Conservation (phyloP, 2,329 filamentous ascomycete genomes). For the Fusarium verrucosum region DNA sequence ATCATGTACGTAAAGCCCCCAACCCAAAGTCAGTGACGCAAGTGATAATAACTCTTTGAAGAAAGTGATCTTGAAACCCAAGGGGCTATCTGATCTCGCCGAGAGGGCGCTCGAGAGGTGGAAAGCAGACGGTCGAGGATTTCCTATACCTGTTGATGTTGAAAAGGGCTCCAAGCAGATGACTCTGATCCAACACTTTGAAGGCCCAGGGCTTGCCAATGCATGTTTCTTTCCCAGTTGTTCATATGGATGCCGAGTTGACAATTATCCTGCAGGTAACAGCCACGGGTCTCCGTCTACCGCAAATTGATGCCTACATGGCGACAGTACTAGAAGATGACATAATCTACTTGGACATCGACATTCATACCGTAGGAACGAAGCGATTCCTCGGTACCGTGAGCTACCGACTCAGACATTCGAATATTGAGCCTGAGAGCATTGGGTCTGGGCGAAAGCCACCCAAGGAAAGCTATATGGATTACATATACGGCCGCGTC, state of each 20-base stretch:
- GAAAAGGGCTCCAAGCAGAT: not conserved
- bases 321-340: not conserved
- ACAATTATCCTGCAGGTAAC: conserved; percentile 35
- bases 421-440: too few relatives aligned
- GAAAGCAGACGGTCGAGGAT: not conserved
- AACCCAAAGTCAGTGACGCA: not conserved
- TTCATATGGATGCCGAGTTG: not conserved
- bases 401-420: not conserved
- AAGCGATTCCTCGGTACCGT: conserved; percentile 32
- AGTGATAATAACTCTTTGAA: not conserved
- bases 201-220: conserved; percentile 27
- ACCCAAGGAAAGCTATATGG: not conserved
- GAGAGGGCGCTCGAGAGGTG: not conserved
- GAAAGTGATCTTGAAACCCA: not conserved
- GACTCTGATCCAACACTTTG: not conserved
- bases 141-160: not conserved
- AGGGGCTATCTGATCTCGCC: conserved; percentile 2
- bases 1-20: conserved; percentile 9
- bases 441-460: too few relatives aligned
- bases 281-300: conserved; percentile 32
- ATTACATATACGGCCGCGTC: not conserved
- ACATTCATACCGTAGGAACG: conserved; percentile 41
- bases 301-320: conserved; percentile 42
- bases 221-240: conserved; percentile 17
- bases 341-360: conserved; percentile 14